Evolutionary conservation across 257 asterid species (phyloP).

Genomic region (Penstemon newberryi): DNA sequence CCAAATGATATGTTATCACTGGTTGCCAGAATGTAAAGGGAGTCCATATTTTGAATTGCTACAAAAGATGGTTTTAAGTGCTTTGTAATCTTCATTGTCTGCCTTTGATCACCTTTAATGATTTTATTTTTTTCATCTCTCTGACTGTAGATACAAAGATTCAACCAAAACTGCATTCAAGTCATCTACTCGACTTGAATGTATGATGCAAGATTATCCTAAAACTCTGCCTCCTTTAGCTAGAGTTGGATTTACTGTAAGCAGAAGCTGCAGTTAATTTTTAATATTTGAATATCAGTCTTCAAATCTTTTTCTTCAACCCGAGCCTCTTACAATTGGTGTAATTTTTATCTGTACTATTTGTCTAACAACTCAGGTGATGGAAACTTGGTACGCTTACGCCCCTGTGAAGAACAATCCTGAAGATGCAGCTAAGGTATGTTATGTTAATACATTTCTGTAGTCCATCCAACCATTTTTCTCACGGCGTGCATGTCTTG

Average conservation of each 20-base stretch:
- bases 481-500: neutral
- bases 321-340: too few relatives aligned
- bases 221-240: constrained; percentile 93
- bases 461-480: neutral
- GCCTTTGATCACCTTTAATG: constrained; percentile 14
- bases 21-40: too few relatives aligned
- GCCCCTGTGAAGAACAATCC: constrained; percentile 99
- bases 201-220: constrained; percentile 99
- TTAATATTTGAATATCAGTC: neutral
- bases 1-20: too few relatives aligned
- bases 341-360: neutral
- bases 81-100: constrained; percentile 5
- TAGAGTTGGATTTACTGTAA: constrained; percentile 96
- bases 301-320: too few relatives aligned
- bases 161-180: constrained; percentile 87
- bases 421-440: constrained; percentile 99
- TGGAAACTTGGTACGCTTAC: constrained; percentile 96
- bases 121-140: neutral
- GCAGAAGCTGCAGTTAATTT: constrained; percentile 27
- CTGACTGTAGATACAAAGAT: constrained; percentile 79
- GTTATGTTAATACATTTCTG: neutral
- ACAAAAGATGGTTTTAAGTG: neutral
- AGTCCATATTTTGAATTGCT: too few relatives aligned
- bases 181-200: constrained; percentile 98
- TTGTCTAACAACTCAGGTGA: constrained; percentile 45